Evolutionary conservation across 495 filamentous ascomycete genomes (phyloP).

Genomic region (Xylaria sp.): DNA sequence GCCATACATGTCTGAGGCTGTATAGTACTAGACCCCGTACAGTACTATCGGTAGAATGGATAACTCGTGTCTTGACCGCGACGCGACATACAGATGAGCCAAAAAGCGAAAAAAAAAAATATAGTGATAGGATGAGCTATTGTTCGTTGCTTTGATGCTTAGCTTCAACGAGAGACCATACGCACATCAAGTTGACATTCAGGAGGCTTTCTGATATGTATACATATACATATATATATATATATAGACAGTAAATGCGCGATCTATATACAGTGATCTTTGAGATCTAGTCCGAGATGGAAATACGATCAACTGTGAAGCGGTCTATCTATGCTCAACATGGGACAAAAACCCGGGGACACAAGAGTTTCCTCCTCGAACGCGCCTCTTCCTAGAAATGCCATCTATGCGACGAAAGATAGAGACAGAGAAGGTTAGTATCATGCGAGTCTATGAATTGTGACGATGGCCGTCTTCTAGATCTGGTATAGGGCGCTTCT

Average conservation of each 20-base stretch:
- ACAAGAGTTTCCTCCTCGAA: not conserved
- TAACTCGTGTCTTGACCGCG: not conserved
- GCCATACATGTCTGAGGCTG: not conserved
- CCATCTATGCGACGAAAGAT: constrained; percentile 17
- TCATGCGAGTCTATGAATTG: not conserved
- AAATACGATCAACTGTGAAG: not conserved
- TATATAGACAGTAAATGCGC: constrained; percentile 8
- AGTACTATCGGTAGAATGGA: not conserved
- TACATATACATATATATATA: not conserved
- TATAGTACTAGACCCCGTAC: not conserved
- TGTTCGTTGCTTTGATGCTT: not conserved
- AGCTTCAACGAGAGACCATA: not conserved
- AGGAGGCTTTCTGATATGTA: not conserved
- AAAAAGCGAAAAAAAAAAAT: too few relatives aligned
- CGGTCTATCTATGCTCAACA: constrained; percentile 3
- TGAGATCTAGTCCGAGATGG: constrained; percentile 19
- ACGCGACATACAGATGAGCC: not conserved
- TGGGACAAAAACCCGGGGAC: not conserved
- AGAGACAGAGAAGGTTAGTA: not conserved
- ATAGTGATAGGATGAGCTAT: not conserved
- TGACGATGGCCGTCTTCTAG: not conserved
- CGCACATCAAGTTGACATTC: not conserved
- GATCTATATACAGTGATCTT: constrained; percentile 22
- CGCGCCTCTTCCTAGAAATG: not conserved
- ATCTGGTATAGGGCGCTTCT: not conserved